Conservation (phyloP, 257 asterid genomes). For the Gentiana macrophylla region DNA sequence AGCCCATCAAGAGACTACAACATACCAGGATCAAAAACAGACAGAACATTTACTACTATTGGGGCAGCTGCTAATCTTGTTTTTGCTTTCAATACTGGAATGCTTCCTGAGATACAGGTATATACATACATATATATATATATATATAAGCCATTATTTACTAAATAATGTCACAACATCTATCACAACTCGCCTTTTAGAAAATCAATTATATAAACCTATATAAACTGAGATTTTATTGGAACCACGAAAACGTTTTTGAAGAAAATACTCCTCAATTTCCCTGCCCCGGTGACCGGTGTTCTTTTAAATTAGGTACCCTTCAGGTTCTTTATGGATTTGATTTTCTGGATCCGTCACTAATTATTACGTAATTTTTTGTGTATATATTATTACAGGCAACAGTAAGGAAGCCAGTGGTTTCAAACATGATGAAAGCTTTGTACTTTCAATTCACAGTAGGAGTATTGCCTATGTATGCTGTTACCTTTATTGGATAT, state of each 20-base stretch:
- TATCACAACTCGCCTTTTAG: no score
- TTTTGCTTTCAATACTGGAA: conserved; percentile 92
- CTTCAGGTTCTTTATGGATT: neutral
- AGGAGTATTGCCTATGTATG: conserved; percentile 88
- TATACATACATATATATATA: no score
- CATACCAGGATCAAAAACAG: conserved; percentile 42
- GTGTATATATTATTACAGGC: conserved; percentile 40
- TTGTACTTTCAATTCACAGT: conserved; percentile 79
- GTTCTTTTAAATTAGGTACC: neutral
- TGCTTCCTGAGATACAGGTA: conserved; percentile 88
- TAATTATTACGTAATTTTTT: neutral
- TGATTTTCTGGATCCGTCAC: neutral
- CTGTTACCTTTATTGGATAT: conserved; percentile 73
- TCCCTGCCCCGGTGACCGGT: no score
- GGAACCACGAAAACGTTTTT: no score
- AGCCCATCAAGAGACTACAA: conserved; percentile 53
- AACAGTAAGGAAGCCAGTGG: conserved; percentile 79
- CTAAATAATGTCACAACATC: no score
- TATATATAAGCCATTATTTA: no score
- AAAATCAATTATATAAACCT: no score
- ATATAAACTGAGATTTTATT: no score
- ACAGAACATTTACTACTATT: conserved; percentile 55
- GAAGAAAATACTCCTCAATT: no score
- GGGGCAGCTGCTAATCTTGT: conserved; percentile 86
- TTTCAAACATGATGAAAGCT: conserved; percentile 77